These are phyloP conservation scores for Debaryomyces castellii DNA, from an alignment of 805 yeast genomes.

Conservation along the genomic window DNA sequence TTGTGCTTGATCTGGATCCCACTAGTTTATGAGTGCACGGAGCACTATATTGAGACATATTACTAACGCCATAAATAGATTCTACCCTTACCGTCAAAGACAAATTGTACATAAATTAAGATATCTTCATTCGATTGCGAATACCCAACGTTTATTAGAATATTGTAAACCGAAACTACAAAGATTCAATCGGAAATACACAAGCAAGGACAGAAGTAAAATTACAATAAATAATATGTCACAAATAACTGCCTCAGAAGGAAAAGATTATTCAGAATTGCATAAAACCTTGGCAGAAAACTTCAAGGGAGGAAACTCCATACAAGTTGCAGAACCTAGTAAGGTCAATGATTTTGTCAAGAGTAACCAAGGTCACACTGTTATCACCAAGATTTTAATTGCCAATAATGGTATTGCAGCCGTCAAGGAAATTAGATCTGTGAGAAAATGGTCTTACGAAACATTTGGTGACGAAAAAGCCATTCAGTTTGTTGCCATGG, in stretches of 20 bases:
- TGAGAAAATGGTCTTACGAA: conserved; percentile 98
- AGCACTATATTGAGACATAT: neutral
- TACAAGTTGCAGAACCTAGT: conserved; percentile 75
- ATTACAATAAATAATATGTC: conserved; percentile 1
- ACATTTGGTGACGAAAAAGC: conserved; percentile 96
- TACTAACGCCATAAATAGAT: conserved; percentile 3
- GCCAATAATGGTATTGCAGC: conserved; percentile 99
- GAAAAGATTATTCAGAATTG: conserved; percentile 21
- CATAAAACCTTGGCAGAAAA: conserved; percentile 57
- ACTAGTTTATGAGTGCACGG: conserved; percentile 5
- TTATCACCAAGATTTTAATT: conserved; percentile 80
- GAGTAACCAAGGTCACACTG: conserved; percentile 91
- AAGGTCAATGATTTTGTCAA: conserved; percentile 80
- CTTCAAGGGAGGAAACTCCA: conserved; percentile 80
- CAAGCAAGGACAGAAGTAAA: neutral
- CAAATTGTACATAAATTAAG: conserved; percentile 5
- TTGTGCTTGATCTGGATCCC: neutral
- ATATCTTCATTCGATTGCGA: conserved; percentile 2
- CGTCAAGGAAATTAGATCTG: conserved; percentile 95
- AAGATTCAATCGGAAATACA: neutral
- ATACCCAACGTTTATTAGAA: neutral
- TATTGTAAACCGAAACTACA: neutral
- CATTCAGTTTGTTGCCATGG: conserved; percentile 95
- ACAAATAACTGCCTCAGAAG: conserved; percentile 1
- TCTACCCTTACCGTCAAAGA: neutral